phyloP scores from a whole-genome alignment of 1,284 basidiomycete species.

The Puccinia coronata region DNA sequence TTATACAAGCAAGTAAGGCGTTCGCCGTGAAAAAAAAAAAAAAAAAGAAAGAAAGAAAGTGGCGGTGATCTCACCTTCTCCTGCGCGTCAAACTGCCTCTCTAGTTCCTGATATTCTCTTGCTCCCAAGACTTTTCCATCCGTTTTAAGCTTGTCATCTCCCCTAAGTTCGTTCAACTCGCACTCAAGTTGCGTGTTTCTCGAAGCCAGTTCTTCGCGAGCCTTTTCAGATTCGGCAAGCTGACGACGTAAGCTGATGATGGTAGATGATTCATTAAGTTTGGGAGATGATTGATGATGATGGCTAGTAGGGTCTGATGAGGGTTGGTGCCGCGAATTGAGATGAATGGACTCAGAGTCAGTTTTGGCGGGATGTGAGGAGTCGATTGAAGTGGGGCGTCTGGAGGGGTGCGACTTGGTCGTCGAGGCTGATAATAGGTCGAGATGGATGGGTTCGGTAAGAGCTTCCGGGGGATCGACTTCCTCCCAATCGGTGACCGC shows the following conservation, averaged over 20 bases:
- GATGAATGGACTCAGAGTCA: background rate
- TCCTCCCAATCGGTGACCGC: slow-evolving; percentile 42
- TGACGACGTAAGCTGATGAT: slow-evolving; percentile 22
- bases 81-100: slow-evolving; percentile 47
- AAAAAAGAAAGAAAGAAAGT: background rate
- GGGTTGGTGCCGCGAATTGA: background rate
- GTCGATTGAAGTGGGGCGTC: background rate
- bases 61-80: slow-evolving; percentile 25
- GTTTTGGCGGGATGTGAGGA: background rate
- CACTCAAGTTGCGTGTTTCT: slow-evolving; percentile 31
- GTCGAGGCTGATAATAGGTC: background rate
- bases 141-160: background rate
- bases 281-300: background rate
- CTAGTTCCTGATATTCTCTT: slow-evolving; percentile 37
- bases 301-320: background rate
- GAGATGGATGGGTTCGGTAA: background rate
- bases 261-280: background rate
- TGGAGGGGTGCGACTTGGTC: background rate
- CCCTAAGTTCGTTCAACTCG: slow-evolving; percentile 38
- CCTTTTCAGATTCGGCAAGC: slow-evolving; percentile 26
- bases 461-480: slow-evolving; percentile 3
- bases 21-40: background rate
- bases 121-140: slow-evolving; percentile 35
- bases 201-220: slow-evolving; percentile 1
- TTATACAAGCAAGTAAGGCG: background rate